Evolutionary conservation across 768 basidiomycete species (phyloP).

Genomic region (Mycena floridula): DNA sequence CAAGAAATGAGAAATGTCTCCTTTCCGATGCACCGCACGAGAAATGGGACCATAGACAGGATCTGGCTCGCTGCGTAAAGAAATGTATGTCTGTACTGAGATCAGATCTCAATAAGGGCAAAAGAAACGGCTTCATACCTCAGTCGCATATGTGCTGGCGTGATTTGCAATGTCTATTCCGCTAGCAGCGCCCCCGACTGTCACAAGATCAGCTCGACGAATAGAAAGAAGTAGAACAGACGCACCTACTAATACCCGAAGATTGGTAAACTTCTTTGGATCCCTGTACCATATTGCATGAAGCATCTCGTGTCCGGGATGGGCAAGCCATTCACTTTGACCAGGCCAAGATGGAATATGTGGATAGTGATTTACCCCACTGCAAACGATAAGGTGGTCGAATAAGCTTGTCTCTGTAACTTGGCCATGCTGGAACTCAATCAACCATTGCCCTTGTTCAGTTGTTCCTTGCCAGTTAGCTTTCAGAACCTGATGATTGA

Average conservation of each 20-base stretch:
- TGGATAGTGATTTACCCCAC: constrained; percentile 52
- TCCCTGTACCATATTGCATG: constrained; percentile 52
- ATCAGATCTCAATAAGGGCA: too few species aligned
- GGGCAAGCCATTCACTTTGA: constrained; percentile 41
- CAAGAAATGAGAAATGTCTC: constrained; percentile 46
- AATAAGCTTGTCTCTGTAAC: constrained; percentile 21
- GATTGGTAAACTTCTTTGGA: constrained; percentile 34
- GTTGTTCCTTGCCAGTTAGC: constrained; percentile 38
- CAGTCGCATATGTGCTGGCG: too few species aligned
- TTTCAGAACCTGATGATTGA: constrained; percentile 36
- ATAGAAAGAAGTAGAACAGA: too few species aligned
- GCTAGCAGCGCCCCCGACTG: not conserved
- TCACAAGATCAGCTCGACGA: too few species aligned
- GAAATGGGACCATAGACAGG: constrained; percentile 8
- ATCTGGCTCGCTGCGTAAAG: constrained; percentile 24
- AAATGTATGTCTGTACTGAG: constrained; percentile 15
- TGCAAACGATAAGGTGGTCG: constrained; percentile 51
- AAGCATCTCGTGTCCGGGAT: constrained; percentile 30
- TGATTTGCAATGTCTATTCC: constrained; percentile 5
- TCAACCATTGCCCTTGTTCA: constrained; percentile 35
- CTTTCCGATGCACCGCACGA: constrained; percentile 26
- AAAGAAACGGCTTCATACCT: too few species aligned
- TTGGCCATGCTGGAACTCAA: constrained; percentile 24
- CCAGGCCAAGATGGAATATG: constrained; percentile 38
- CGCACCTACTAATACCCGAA: constrained; percentile 43